Base-by-base conservation (phyloP, 2,329 filamentous ascomycete species). In the Colletotrichum liriopes region DNA sequence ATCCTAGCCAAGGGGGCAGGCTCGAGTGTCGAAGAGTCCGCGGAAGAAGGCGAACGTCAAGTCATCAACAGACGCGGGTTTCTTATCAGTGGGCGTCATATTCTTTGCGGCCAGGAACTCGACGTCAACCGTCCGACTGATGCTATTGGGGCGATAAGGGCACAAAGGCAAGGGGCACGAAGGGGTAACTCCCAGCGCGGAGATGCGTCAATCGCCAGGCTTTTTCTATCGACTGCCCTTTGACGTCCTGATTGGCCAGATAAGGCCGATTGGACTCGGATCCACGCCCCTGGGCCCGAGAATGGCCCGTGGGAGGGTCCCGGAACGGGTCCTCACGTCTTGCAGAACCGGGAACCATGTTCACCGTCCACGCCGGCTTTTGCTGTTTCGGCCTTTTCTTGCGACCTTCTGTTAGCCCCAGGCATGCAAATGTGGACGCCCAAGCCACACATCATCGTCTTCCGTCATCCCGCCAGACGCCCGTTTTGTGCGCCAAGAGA, bases 131-230 rank as follows among this genome's bases (percentile, higher is more conserved):
- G 45, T 64, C 43, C 41, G 65, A 49, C 65, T 37, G 45, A 69
- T 60, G 52, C 59, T 20, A 72, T 72, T 72, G 70, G 70, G 60
- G 70, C 70, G 65, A 72, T 72, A 72, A 72, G 70, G 64, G 39
- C 59, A 60, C 52, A 60, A 55, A 69, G 18, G 23, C 58, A 52
- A 68, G 45, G 54, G 55, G 54, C 32, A 56, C 37, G 14, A 65
- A 45, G 26, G 47, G 29, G 39, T 37, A 20, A 6, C 56, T 43
- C 62, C 6, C 60, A 63, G 69, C 67, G 69, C 63, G 70, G 70
- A 72, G 70, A 72, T 72, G 70, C 60, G 23, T 55, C 47, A 60
- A 65, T 54, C 54, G 45, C 29, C n/a, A 41, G 39, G 26, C 26
- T 29, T 52, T 43, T 35, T 23, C 29, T 41, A 6, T 35, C 45